These are phyloP conservation scores for Acrocalymma vagum DNA, from an alignment of 2,329 filamentous ascomycete species.

Conservation along the genomic window DNA sequence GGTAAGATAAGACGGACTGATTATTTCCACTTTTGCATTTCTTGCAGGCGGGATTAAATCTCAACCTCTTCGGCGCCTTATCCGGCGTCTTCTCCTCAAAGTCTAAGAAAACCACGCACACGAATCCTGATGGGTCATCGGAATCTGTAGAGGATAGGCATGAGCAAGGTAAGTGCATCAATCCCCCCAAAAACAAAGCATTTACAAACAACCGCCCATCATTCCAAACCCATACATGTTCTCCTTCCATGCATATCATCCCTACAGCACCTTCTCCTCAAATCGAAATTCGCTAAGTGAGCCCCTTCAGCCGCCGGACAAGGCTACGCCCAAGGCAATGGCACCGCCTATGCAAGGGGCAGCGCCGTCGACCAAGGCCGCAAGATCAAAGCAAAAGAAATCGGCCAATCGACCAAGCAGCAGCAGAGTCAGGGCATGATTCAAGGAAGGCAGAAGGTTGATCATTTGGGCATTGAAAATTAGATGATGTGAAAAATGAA, in stretches of 20 bases:
- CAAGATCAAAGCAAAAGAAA: conserved; percentile 13
- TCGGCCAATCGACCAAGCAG: conserved; percentile 8
- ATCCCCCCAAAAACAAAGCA: no score
- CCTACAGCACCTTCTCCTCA: background rate
- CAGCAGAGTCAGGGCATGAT: conserved; percentile 20
- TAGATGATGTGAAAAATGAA: conserved; percentile 4
- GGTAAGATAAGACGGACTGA: no score
- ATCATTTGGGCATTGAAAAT: conserved; percentile 47
- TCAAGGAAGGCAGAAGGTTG: conserved; percentile 27
- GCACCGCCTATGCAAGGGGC: conserved; percentile 29
- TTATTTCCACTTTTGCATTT: conserved; percentile 2
- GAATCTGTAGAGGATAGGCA: conserved; percentile 29
- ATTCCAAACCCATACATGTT: background rate
- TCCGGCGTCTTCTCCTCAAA: conserved; percentile 39
- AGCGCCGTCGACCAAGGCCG: conserved; percentile 23
- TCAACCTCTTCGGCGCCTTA: conserved; percentile 47
- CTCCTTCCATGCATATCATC: background rate
- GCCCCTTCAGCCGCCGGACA: conserved; percentile 26
- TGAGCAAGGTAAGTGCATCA: conserved; percentile 28
- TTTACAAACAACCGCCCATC: no score
- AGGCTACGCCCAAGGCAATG: conserved; percentile 26
- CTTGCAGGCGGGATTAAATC: conserved; percentile 42
- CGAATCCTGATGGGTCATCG: conserved; percentile 33
- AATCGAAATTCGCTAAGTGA: no score
- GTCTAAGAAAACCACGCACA: conserved; percentile 40